Base-by-base conservation (phyloP, 495 filamentous ascomycete genomes). In the Cercophora samala region DNA sequence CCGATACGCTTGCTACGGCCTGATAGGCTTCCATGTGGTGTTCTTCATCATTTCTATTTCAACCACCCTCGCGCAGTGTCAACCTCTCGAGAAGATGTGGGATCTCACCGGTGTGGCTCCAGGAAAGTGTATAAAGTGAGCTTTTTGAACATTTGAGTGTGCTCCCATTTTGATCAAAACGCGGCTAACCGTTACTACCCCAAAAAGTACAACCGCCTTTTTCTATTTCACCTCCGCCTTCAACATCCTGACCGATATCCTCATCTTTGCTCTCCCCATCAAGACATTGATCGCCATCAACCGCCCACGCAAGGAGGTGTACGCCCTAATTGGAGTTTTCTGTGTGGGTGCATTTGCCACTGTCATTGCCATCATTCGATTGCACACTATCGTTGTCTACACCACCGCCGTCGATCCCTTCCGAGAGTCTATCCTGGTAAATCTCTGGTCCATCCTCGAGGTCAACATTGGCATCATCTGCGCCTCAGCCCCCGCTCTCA, bases 211-310 rank as follows among this genome's bases (percentile, higher is more conserved):
- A 0, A 82, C 79, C 0, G 80, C 78, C 18, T 82, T 80, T 67
- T 84, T 84, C 67, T 85, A 84, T 75, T 80, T 76, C 25, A 86
- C 82, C 1, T 82, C 83, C 11, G 70, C 73, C 5, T 78, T 83
- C 66, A 85, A 85, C 68, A 84, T 87, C 61, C 18, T 83, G 17
- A 77, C 80, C 17, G 85, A 87, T 67, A 72, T 84, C 37, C 81
- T 81, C 75, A 83, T 87, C 64, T 66, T 87, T 53, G 25, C 73
- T 2, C 78, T 87, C 1, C 85, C 85, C 5, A 68, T 86, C 32
- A 76, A 74, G 5, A 82, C 81, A 0, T 74, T 87, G 2, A 72
- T 83, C 59, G 66, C 62, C 22, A 75, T 80, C 60, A 75, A 81
- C 61, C 78, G 82, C 51, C 82, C 75, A n/a, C 66, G 66, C 0